Evolutionary conservation across 192 early-diverging fungal genomes (phyloP).

Genomic region (Coemansia sp.): DNA sequence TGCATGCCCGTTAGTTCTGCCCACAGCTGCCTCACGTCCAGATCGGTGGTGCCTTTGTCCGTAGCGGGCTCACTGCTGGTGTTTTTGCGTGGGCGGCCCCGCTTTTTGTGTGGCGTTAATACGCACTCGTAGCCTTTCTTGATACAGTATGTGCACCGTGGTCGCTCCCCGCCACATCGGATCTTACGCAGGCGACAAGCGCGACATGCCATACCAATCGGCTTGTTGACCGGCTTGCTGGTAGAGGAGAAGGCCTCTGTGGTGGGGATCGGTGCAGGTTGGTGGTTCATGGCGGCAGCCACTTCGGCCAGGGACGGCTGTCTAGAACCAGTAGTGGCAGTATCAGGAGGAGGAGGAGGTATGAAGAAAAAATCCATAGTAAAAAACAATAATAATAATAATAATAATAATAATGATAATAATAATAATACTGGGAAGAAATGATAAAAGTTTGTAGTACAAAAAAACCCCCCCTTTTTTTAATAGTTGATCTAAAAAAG

Average conservation of each 20-base stretch:
- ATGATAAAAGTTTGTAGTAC: no score
- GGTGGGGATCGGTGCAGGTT: no score
- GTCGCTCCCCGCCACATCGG: slow-evolving; percentile 50
- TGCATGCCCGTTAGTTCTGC: slow-evolving; percentile 41
- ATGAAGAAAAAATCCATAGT: background rate
- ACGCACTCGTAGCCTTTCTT: slow-evolving; percentile 49
- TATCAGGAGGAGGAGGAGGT: background rate
- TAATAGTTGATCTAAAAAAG: no score
- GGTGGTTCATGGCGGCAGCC: background rate
- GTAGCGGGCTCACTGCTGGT: background rate
- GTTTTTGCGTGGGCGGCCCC: slow-evolving; percentile 38
- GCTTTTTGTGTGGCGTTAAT: slow-evolving; percentile 52
- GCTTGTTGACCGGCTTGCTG: slow-evolving; percentile 5
- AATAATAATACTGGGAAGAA: background rate
- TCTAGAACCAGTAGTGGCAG: background rate
- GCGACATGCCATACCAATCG: slow-evolving; percentile 52
- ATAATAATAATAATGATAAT: background rate
- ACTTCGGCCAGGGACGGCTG: slow-evolving; percentile 14
- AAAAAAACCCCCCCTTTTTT: no score
- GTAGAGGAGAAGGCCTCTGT: background rate
- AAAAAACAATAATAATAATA: background rate
- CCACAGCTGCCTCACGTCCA: slow-evolving; percentile 45
- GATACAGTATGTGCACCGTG: slow-evolving; percentile 51
- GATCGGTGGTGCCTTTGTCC: slow-evolving; percentile 2
- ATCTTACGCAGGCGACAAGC: slow-evolving; percentile 53